Conservation (phyloP, 2,329 filamentous ascomycete genomes). For the Colletotrichum liriopes region DNA sequence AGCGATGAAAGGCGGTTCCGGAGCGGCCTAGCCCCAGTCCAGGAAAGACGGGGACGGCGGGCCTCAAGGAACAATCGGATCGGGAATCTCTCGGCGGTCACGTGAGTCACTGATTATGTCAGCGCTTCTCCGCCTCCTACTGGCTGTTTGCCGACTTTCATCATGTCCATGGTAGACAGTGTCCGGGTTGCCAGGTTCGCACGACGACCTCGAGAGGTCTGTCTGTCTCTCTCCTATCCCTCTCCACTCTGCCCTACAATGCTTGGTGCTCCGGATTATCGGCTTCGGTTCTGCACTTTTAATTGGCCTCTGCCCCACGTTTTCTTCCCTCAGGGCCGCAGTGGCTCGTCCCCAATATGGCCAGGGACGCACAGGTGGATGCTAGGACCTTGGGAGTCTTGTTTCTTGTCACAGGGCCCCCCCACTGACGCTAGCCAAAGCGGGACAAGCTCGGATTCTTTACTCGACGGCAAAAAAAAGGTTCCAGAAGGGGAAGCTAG, state of each 20-base stretch:
- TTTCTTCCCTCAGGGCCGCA: slow-evolving; percentile 34
- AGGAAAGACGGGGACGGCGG: slow-evolving; percentile 32
- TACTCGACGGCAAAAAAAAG: slow-evolving; percentile 40
- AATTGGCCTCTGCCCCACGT: slow-evolving; percentile 42
- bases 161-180: neutral
- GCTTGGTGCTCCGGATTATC: slow-evolving; percentile 34
- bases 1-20: slow-evolving; percentile 28
- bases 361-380: slow-evolving; percentile 28
- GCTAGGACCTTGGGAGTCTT: slow-evolving; percentile 35
- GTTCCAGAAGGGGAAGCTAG: slow-evolving; percentile 41
- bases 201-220: slow-evolving; percentile 6
- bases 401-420: slow-evolving; percentile 25
- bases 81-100: slow-evolving; percentile 4
- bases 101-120: neutral
- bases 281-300: slow-evolving; percentile 10
- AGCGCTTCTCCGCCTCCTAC: neutral
- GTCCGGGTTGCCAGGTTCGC: neutral
- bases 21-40: slow-evolving; percentile 36
- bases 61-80: slow-evolving; percentile 22
- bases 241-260: slow-evolving; percentile 29
- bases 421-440: slow-evolving; percentile 34
- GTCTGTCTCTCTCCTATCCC: neutral
- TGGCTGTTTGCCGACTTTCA: neutral
- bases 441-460: slow-evolving; percentile 27
- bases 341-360: slow-evolving; percentile 25